These are phyloP conservation scores for Entoloma clypeatum DNA, from an alignment of 1,284 basidiomycete species.

Conservation along the genomic window DNA sequence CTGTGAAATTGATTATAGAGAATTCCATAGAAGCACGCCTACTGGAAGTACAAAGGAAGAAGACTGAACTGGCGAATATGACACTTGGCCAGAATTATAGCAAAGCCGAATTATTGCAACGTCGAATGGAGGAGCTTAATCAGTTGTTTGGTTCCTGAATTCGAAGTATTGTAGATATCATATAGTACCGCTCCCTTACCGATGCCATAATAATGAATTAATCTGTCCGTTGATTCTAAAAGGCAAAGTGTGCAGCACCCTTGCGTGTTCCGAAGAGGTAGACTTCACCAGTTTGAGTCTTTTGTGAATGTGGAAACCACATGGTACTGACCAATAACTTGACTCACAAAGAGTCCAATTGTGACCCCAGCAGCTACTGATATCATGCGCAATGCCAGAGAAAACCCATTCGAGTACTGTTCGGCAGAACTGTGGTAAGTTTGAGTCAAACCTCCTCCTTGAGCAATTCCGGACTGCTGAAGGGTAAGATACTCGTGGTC, in stretches of 20 bases:
- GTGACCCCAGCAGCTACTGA: constrained; percentile 86
- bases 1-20: constrained; percentile 90
- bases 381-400: constrained; percentile 73
- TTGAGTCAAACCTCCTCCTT: constrained; percentile 78
- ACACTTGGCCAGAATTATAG: constrained; percentile 79
- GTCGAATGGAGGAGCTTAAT: constrained; percentile 79
- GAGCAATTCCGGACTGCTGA: constrained; percentile 74
- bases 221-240: constrained; percentile 39
- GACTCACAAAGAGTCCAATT: constrained; percentile 77
- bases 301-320: neutral
- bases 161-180: constrained; percentile 19
- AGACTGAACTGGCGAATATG: constrained; percentile 89
- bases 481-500: neutral
- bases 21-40: constrained; percentile 90
- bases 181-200: constrained; percentile 16
- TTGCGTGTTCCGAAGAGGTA: constrained; percentile 74
- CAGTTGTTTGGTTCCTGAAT: constrained; percentile 53
- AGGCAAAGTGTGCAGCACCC: constrained; percentile 72
- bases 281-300: constrained; percentile 34
- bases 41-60: constrained; percentile 90
- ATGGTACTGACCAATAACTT: constrained; percentile 49
- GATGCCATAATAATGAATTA: neutral
- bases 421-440: constrained; percentile 59
- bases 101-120: constrained; percentile 79
- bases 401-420: constrained; percentile 67